These are phyloP conservation scores for Pythium biforme DNA, from an alignment of 352 stramenopile genomes.

Conservation along the genomic window DNA sequence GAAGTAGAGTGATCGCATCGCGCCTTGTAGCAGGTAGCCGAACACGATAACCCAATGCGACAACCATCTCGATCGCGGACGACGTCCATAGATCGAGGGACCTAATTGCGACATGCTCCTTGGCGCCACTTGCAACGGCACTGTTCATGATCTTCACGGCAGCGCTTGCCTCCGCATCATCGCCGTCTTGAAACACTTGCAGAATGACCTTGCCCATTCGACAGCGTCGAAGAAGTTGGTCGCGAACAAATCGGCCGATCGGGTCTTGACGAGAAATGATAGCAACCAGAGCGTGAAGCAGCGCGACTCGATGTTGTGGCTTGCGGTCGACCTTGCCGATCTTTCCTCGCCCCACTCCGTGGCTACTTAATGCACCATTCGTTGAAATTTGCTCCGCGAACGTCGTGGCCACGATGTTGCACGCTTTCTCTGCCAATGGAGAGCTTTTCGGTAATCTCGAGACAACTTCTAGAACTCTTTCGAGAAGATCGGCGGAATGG, in stretches of 20 bases:
- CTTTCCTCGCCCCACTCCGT: background rate
- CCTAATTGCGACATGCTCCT: background rate
- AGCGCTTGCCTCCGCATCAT: conserved; percentile 5
- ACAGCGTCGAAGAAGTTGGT: conserved; percentile 13
- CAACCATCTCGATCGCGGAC: conserved; percentile 11
- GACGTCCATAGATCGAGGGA: background rate
- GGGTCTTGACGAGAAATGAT: conserved; percentile 4
- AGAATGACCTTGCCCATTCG: conserved; percentile 13
- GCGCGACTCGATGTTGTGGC: background rate
- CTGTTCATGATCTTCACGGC: conserved; percentile 16
- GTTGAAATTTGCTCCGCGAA: conserved; percentile 6
- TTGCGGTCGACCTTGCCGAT: background rate
- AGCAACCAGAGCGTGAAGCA: conserved; percentile 3
- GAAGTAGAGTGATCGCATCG: conserved; percentile 23
- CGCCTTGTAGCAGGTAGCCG: background rate
- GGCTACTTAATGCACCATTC: background rate
- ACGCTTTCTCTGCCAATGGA: conserved; percentile 16
- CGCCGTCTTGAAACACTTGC: conserved; percentile 2
- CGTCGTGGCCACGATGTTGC: conserved; percentile 1
- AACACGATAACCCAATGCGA: conserved; percentile 20
- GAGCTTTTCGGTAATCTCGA: conserved; percentile 8
- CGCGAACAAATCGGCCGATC: conserved; percentile 13
- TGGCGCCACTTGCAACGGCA: background rate
- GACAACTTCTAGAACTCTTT: conserved; percentile 6
- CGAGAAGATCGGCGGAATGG: background rate